Evolutionary conservation across 352 stramenopile genomes (phyloP).

Genomic region (Globisporangium perplexum): DNA sequence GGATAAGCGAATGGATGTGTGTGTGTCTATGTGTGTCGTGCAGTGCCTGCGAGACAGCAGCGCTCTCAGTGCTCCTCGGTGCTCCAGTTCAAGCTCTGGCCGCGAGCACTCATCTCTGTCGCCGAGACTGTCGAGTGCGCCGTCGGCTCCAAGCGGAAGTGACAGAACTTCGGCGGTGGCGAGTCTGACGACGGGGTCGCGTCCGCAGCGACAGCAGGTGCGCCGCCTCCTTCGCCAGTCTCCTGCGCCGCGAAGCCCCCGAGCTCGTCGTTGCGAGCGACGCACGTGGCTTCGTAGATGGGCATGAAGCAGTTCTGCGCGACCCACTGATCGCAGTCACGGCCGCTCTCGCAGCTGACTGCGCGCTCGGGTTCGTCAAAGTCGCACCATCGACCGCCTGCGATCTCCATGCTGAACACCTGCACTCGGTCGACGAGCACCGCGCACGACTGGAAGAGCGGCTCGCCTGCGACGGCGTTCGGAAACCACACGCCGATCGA

Average conservation of each 20-base stretch:
- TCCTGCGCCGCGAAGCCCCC: background rate
- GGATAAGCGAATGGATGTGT: too few relatives aligned
- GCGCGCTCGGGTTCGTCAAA: constrained; percentile 21
- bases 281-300: constrained; percentile 50
- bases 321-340: constrained; percentile 44
- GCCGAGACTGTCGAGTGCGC: constrained; percentile 18
- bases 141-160: constrained; percentile 25
- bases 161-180: constrained; percentile 17
- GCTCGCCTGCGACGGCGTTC: constrained; percentile 52
- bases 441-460: constrained; percentile 42
- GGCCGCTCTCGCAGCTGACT: constrained; percentile 27
- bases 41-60: background rate
- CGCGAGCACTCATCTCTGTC: constrained; percentile 22
- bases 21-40: too few relatives aligned
- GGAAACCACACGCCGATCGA: constrained; percentile 67
- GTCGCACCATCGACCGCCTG: constrained; percentile 60
- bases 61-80: constrained; percentile 14
- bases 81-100: constrained; percentile 15
- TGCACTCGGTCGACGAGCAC: constrained; percentile 44
- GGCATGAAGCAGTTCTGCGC: constrained; percentile 50
- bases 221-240: background rate
- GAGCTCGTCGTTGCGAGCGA: constrained; percentile 7
- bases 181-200: background rate
- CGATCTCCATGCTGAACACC: constrained; percentile 51
- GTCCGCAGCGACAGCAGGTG: background rate